Conservation (phyloP, 176 grass and related monocot species). For the Oryza nivara region DNA sequence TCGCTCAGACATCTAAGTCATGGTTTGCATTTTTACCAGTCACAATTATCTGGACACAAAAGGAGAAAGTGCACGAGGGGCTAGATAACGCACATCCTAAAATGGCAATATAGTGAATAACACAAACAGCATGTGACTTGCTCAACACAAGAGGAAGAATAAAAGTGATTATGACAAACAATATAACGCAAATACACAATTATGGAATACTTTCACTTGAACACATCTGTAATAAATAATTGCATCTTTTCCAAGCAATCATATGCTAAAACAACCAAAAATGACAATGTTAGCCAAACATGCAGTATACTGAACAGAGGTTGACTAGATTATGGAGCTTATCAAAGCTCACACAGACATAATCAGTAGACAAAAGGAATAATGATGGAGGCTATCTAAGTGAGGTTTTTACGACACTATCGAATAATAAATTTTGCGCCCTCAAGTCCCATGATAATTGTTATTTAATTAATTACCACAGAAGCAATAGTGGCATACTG, state of each 20-base stretch:
- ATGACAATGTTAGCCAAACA: not conserved
- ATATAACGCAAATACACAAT: not conserved
- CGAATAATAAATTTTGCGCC: not conserved
- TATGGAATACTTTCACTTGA: not conserved
- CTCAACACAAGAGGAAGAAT: not conserved
- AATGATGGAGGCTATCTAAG: not conserved
- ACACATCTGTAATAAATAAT: not conserved
- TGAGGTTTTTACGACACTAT: not conserved
- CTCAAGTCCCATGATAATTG: not conserved
- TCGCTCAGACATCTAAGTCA: not conserved
- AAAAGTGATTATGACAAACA: not conserved
- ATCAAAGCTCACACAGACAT: slow-evolving; percentile 1
- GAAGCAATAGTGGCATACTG: not conserved
- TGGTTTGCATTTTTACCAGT: slow-evolving; percentile 1
- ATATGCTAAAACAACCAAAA: slow-evolving; percentile 7
- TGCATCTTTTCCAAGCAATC: not conserved
- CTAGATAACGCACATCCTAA: not conserved
- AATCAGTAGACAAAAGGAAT: slow-evolving; percentile 8
- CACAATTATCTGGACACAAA: not conserved
- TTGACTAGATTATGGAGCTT: not conserved
- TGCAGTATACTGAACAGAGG: not conserved
- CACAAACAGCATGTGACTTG: not conserved
- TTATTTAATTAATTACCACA: slow-evolving; percentile 20
- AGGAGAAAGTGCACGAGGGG: not conserved
- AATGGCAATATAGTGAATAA: not conserved